These are phyloP conservation scores for Pisolithus marmoratus DNA, from an alignment of 768 basidiomycete species.

Conservation along the genomic window DNA sequence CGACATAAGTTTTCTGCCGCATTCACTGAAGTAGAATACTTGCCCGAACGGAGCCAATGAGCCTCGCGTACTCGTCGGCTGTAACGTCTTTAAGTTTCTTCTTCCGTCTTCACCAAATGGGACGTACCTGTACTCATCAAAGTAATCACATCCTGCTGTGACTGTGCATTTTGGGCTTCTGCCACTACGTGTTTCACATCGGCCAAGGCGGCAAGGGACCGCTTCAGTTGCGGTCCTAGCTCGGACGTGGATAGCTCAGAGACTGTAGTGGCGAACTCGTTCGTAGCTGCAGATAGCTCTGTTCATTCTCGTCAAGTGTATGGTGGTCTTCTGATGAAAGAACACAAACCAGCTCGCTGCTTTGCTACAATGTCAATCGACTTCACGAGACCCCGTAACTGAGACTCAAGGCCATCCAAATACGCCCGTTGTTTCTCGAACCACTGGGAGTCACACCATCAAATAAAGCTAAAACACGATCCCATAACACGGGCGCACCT, in stretches of 20 bases:
- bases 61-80: slow-evolving; percentile 90
- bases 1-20: neutral
- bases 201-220: slow-evolving; percentile 62
- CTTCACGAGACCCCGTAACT: slow-evolving; percentile 81
- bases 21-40: slow-evolving; percentile 21
- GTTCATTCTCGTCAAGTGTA: neutral
- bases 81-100: slow-evolving; percentile 6
- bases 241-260: slow-evolving; percentile 70
- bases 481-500: slow-evolving; percentile 38
- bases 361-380: slow-evolving; percentile 83
- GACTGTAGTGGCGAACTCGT: slow-evolving; percentile 77
- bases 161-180: slow-evolving; percentile 67
- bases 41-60: slow-evolving; percentile 83
- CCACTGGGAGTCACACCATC: slow-evolving; percentile 53
- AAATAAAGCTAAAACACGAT: neutral
- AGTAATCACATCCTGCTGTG: slow-evolving; percentile 77
- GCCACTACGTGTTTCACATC: slow-evolving; percentile 71
- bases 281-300: slow-evolving; percentile 66
- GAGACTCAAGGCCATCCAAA: slow-evolving; percentile 85
- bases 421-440: slow-evolving; percentile 84
- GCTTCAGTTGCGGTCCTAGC: slow-evolving; percentile 65
- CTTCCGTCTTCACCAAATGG: neutral
- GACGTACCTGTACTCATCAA: slow-evolving; percentile 66
- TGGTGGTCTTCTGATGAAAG: neutral
- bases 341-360: slow-evolving; percentile 59